These are phyloP conservation scores for Medicago lupulina DNA, from an alignment of 306 rosid species.

Conservation along the genomic window DNA sequence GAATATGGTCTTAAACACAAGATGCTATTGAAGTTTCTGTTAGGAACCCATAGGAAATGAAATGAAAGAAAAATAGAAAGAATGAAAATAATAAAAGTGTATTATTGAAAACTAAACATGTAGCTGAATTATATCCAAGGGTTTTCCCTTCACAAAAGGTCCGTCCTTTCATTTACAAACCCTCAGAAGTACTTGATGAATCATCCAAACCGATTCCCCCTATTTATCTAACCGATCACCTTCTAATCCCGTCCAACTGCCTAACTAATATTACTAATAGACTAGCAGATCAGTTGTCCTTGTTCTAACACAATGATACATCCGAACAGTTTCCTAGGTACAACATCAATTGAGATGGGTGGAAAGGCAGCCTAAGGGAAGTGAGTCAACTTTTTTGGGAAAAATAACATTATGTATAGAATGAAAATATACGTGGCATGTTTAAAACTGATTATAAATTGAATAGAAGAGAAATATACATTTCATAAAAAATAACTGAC, in stretches of 20 bases:
- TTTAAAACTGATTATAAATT: constrained; percentile 7
- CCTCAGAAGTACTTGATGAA: constrained; percentile 4
- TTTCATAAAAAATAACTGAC: not conserved
- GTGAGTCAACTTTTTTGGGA: not conserved
- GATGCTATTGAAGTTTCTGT: not conserved
- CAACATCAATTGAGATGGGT: not conserved
- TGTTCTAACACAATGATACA: not conserved
- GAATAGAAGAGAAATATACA: not conserved
- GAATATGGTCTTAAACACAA: constrained; percentile 13
- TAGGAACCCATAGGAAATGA: not conserved
- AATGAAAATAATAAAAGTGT: no score
- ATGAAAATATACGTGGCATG: constrained; percentile 1
- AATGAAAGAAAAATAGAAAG: not conserved
- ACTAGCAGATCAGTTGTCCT: not conserved
- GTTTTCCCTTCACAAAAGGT: not conserved
- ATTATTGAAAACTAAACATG: not conserved
- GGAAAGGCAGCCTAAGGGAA: constrained; percentile 13
- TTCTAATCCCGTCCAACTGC: not conserved
- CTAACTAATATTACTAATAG: not conserved
- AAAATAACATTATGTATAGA: not conserved
- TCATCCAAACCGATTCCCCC: not conserved
- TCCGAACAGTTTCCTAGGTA: constrained; percentile 27
- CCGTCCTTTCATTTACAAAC: not conserved
- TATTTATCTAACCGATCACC: not conserved
- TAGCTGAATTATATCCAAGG: not conserved